Base-by-base conservation (phyloP, 208 protist species). In the Wallacemonas collosoma region DNA sequence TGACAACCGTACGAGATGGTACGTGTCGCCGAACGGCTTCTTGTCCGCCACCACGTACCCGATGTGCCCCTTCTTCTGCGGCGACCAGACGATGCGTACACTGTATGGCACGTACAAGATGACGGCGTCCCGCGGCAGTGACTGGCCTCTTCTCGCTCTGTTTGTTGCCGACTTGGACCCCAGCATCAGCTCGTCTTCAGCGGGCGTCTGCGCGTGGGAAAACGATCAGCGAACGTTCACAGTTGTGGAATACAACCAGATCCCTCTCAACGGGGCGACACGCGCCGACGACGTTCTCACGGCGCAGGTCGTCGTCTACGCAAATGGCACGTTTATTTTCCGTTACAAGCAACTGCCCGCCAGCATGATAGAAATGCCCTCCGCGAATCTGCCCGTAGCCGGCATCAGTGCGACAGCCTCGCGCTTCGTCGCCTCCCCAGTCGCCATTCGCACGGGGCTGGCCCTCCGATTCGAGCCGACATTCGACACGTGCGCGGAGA, bases 271-370 rank as follows among this genome's bases (percentile, higher is more conserved):
- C 6, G 38, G 4, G 8, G 53, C 48, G 9, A 15, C 14, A n/a
- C 5, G 11, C 17, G 3, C n/a, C 12, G 68, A 40, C 38, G 57
- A 62, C 36, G 62, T 43, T 35, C 72, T 89, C 48, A 89, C 73
- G 36, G 81, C 84, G 26, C 84, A 89, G 81, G 78, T 89, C 15
- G 71, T 48, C 69, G 71, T 86, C 48, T 81, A 73, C 60, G 48
- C 62, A 0, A 72, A 82, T 65, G 84, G 84, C 44, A 79, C 75
- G 11, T 76, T 89, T 61, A 68, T 89, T 43, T 78, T 89, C 65
- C 80, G 84, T 36, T 89, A 89, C 79, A 48, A 48, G 41, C n/a
- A 70, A n/a, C 57, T 83, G 47, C 76, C 80, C 4, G 26, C 63
- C 14, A 26, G 7, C 9, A 4, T 69, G 5, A n/a, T 38, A 38